Evolutionary conservation across 495 filamentous ascomycete species (phyloP), one percentile per base, ranked within the genome.

Genomic region (Trypethelium eluteriae): DNA sequence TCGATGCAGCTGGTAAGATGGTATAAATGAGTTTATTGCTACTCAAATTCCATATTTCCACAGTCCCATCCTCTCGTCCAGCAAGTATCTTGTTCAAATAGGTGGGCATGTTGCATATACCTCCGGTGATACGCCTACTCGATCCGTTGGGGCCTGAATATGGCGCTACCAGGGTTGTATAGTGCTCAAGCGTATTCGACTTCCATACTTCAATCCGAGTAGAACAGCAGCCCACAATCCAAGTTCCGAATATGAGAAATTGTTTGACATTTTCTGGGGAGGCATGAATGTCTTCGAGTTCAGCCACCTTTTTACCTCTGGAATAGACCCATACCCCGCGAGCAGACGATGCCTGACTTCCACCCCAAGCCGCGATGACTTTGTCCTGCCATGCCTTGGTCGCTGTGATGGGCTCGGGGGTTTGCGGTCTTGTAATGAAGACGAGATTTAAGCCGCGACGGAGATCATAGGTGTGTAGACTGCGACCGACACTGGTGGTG

Each of bases 31-130:
- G 81, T 73, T 92, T 95, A 68, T 90, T 91, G 25, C 89, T 93
- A 73, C 88, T 92, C 64, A 98, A 77, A 73, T 99, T 99, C 95
- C 95, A 98, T 64, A 99, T 93, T 73, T 98, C 93, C 25, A 97
- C 84, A 74, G 83, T 85, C n/a, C 95, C 94, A 73, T 97, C 91
- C 66, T 80, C 81, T 67, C 90, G 85, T 4, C 91, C 94, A 41
- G 89, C 88, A 64, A 98, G 90, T 38, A 99, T 81, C 77, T 99
- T 99, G 80, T 98, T 99, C 35, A 98, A 78, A 76, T 89, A 98
- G 0, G 93, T 96, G 14, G 92, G 91, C 88, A 96, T 89, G 72
- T 83, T 93, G 73, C 82, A 86, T 59, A 96, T 81, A 39, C 85
- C 81, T 7, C 89, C 88, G 0, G 88, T 89, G 34, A 94, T 82